Evolutionary conservation across 2,329 filamentous ascomycete species (phyloP).

Genomic region (Paraphoma chrysanthemicola): DNA sequence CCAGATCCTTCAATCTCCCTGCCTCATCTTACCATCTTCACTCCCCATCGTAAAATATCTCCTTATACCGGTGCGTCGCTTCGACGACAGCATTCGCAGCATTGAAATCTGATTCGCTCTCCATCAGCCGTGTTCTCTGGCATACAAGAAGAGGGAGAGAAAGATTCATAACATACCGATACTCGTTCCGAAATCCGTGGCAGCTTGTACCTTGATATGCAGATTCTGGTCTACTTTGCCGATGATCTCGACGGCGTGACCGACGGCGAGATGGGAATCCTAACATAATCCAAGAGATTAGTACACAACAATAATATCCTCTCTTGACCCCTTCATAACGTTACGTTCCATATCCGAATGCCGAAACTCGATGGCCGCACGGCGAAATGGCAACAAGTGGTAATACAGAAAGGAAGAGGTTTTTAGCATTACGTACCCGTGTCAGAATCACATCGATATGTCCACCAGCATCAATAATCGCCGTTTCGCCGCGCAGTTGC

Average conservation of each 20-base stretch:
- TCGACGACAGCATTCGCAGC: constrained; percentile 83
- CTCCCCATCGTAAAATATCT: constrained; percentile 74
- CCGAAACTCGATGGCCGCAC: too few relatives aligned
- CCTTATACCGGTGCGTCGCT: constrained; percentile 79
- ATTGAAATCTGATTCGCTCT: constrained; percentile 67
- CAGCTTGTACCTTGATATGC: constrained; percentile 72
- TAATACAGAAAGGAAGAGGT: neutral
- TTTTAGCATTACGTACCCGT: constrained; percentile 60
- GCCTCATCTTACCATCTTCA: constrained; percentile 5
- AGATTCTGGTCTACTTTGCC: constrained; percentile 80
- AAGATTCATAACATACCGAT: constrained; percentile 70
- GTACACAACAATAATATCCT: neutral
- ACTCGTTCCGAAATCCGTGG: constrained; percentile 71
- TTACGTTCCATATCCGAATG: too few relatives aligned
- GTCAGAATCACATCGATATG: constrained; percentile 77
- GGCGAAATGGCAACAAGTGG: too few relatives aligned
- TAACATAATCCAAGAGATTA: constrained; percentile 39
- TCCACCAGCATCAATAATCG: constrained; percentile 80
- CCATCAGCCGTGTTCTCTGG: neutral
- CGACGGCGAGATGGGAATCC: constrained; percentile 74
- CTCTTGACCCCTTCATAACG: too few relatives aligned
- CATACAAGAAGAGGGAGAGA: too few relatives aligned
- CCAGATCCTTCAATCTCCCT: neutral
- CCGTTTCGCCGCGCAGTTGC: constrained; percentile 80
- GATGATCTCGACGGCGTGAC: constrained; percentile 77